Conservation (phyloP, 306 rosid genomes). For the Acacia acuminata region DNA sequence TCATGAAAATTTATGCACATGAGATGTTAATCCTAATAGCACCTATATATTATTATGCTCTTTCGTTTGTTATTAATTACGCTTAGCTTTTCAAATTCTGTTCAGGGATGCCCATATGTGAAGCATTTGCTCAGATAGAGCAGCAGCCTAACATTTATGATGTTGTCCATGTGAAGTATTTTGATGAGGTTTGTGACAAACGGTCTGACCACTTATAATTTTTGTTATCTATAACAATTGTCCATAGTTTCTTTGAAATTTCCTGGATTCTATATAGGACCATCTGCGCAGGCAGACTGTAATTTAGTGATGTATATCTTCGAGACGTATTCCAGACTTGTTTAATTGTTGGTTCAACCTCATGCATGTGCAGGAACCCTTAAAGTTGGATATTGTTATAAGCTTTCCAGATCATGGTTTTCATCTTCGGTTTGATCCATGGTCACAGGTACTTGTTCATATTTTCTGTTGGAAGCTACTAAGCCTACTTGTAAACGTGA, state of each 20-base stretch:
- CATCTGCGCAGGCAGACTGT: constrained; percentile 3
- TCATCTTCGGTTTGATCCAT: constrained; percentile 96
- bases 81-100: not conserved
- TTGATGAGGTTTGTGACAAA: constrained; percentile 72
- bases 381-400: constrained; percentile 84
- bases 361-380: constrained; percentile 72
- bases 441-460: constrained; percentile 77
- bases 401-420: constrained; percentile 98
- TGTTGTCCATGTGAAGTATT: constrained; percentile 95
- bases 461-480: not conserved
- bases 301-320: not conserved
- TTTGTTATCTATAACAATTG: constrained; percentile 5
- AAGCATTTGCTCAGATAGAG: constrained; percentile 95
- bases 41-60: not conserved
- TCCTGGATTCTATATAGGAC: constrained; percentile 7
- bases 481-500: constrained; percentile 10
- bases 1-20: not conserved
- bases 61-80: not conserved
- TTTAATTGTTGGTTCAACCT: constrained; percentile 20
- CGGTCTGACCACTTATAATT: not conserved
- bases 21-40: not conserved
- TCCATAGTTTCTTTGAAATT: not conserved
- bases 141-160: constrained; percentile 91
- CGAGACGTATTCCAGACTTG: constrained; percentile 2
- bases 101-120: constrained; percentile 96